These are phyloP conservation scores for Ogataea nonfermentans DNA, from an alignment of 805 yeast genomes.

Conservation along the genomic window DNA sequence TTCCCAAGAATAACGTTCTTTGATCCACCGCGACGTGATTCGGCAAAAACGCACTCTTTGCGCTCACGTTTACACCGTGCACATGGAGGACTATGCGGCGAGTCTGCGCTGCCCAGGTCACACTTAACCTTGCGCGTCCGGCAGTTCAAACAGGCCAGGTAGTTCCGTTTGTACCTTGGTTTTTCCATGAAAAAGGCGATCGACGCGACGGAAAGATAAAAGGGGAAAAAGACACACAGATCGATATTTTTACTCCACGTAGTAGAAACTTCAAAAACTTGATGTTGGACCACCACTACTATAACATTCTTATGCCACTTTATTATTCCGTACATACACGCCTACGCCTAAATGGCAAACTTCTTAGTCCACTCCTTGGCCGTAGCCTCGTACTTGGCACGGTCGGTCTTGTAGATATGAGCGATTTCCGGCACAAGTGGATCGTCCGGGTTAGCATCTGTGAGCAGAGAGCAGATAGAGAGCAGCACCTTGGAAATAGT, in stretches of 20 bases:
- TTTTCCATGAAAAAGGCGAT: constrained; percentile 14
- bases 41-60: constrained; percentile 67
- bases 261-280: too few species aligned
- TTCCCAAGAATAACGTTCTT: constrained; percentile 36
- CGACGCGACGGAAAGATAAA: constrained; percentile 10
- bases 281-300: too few species aligned
- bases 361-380: constrained; percentile 99
- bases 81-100: constrained; percentile 80
- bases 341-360: constrained; percentile 70
- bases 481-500: constrained; percentile 93
- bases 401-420: constrained; percentile 90
- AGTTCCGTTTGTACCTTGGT: constrained; percentile 56
- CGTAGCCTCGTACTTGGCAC: constrained; percentile 91
- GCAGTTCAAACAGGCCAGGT: constrained; percentile 84
- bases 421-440: constrained; percentile 99
- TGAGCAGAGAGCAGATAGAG: constrained; percentile 91
- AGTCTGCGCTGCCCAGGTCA: constrained; percentile 73
- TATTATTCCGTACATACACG: constrained; percentile 12
- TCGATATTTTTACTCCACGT: background rate
- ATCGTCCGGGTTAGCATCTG: constrained; percentile 98
- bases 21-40: constrained; percentile 52
- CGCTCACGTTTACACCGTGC: constrained; percentile 81
- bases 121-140: constrained; percentile 82
- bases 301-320: too few species aligned
- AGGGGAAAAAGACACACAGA: background rate